These are phyloP conservation scores for Selaginella tamariscina DNA, from an alignment of 75 land plant genomes.

Conservation along the genomic window DNA sequence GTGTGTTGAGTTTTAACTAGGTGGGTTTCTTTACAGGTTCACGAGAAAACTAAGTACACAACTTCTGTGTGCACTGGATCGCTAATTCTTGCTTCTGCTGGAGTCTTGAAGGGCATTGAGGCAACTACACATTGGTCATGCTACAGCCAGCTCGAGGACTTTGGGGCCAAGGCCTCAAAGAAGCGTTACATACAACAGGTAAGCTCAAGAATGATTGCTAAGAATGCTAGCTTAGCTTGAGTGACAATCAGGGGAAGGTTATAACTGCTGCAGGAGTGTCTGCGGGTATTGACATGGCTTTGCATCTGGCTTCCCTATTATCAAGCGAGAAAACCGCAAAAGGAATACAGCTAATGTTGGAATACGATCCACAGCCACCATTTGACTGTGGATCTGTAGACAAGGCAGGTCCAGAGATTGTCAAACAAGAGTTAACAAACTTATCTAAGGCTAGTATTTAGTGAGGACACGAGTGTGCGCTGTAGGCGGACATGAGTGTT, in stretches of 20 bases:
- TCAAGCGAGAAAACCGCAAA: background rate
- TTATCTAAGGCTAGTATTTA: no score
- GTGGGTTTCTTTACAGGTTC: background rate
- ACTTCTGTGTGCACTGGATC: slow-evolving; percentile 11
- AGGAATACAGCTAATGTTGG: background rate
- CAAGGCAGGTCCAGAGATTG: slow-evolving; percentile 4
- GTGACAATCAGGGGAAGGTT: background rate
- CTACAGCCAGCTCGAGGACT: background rate
- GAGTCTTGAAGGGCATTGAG: background rate
- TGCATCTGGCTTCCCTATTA: background rate
- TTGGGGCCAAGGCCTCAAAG: background rate
- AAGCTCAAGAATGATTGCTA: background rate
- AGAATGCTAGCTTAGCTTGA: background rate
- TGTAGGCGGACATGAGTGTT: no score
- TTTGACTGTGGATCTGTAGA: slow-evolving; percentile 5
- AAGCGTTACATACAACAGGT: slow-evolving; percentile 8
- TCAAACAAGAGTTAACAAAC: no score
- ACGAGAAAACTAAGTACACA: background rate
- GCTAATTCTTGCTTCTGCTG: slow-evolving; percentile 2
- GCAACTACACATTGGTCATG: background rate
- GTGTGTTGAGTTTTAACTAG: background rate
- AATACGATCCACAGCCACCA: slow-evolving; percentile 12
- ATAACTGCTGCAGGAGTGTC: slow-evolving; percentile 8
- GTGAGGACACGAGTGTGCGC: no score
- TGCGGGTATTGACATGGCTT: slow-evolving; percentile 2